Percentiles rank a stretch among this genome's conserved stretches.
These are phyloP conservation scores for Haematococcus sp. DNA, from an alignment of 139 green algal species.

Conservation along the genomic window DNA sequence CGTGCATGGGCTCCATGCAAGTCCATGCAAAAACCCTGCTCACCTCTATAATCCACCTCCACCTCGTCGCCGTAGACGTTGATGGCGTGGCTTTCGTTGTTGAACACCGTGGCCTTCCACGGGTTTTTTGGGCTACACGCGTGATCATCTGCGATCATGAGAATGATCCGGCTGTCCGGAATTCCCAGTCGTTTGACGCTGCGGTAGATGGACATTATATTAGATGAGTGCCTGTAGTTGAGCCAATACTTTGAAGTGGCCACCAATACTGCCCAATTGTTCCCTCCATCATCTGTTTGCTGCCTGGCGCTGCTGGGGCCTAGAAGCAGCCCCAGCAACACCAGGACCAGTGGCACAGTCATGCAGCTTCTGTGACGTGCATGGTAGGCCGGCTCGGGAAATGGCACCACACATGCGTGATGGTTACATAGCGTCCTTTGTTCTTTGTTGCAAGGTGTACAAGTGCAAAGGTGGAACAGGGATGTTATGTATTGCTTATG, in stretches of 20 bases:
- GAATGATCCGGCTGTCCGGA: constrained; percentile 89
- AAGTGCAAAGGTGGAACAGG: too few species aligned
- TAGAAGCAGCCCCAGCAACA: too few species aligned
- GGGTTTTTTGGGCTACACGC: constrained; percentile 88
- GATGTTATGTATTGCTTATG: too few species aligned
- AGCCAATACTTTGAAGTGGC: constrained; percentile 75
- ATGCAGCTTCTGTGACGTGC: neutral
- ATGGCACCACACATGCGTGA: neutral
- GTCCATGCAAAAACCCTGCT: too few species aligned
- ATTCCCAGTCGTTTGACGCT: constrained; percentile 84
- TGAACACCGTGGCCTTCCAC: constrained; percentile 65
- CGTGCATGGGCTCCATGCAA: too few species aligned
- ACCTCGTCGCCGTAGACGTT: constrained; percentile 83
- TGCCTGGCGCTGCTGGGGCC: too few species aligned
- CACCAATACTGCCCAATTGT: constrained; percentile 85
- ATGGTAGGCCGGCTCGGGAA: neutral
- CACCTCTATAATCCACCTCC: constrained; percentile 85
- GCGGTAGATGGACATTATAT: constrained; percentile 77
- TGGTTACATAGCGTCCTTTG: too few species aligned
- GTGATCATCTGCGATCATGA: constrained; percentile 91
- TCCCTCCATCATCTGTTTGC: too few species aligned
- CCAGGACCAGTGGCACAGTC: too few species aligned
- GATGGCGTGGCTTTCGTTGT: constrained; percentile 53
- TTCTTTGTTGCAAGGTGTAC: too few species aligned
- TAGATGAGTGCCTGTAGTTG: constrained; percentile 85